Base-by-base conservation (phyloP, 2,329 filamentous ascomycete species). In the Colletotrichum cereale region DNA sequence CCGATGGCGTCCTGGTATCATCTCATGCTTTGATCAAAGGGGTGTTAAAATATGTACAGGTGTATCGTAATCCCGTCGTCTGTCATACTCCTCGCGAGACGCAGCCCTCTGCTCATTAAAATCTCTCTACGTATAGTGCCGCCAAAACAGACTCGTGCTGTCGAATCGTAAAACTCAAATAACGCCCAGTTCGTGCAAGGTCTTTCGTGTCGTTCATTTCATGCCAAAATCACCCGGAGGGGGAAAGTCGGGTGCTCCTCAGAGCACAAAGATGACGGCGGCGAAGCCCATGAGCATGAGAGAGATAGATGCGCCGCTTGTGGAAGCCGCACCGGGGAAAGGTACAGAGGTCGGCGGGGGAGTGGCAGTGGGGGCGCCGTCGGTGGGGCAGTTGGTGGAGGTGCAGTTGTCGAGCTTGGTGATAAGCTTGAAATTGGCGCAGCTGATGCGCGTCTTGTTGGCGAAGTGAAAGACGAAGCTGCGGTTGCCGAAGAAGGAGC, bases 361-460 rank as follows among this genome's bases (percentile, higher is more conserved):
- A 16, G 69, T 70, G 5, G 55, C 29, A 2, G 12, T 47, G 2
- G 66, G 53, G 53, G 31, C 5, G 5, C 26, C 26, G 47, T 56
- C 61, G 34, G 61, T 68, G 38, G 38, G 38, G 16, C n/a, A n/a
- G 31, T 52, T 40, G 5, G 44, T 72, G 12, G 64, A 50, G 36
- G 36, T 69, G 72, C 72, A 66, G 66, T 72, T 73, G 66, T 53
- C 67, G 50, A 53, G 66, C 68, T 57, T 76, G 57, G 74, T 72
- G 29, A 78, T 72, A 61, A 81, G 72, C 34, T 76, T 79, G 77
- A 92, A 91, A 84, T 90, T 91, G 80, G 89, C 90, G 77, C 90
- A 92, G 11, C 86, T 86, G 75, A 92, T 87, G 73, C 90, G 87
- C 1, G 88, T 91, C 80, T 85, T 88, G 83, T 91, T 91, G 76